Conservation (phyloP, 2,329 filamentous ascomycete species). For the Epichloe gansuensis region DNA sequence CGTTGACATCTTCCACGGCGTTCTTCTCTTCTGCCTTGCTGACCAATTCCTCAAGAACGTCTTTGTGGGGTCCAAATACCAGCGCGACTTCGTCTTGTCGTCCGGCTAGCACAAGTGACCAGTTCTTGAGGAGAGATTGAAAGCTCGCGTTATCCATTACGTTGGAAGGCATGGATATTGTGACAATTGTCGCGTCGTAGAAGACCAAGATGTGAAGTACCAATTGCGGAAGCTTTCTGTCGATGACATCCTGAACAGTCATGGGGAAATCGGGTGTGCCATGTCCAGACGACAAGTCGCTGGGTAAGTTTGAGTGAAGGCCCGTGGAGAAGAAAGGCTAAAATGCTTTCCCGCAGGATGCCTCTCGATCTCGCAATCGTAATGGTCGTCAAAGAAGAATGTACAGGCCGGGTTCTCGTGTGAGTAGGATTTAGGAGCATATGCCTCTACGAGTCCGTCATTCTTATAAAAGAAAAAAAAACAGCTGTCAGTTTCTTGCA, state of each 20-base stretch:
- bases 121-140: conserved; percentile 4
- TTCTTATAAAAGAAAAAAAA: neutral
- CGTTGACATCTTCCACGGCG: neutral
- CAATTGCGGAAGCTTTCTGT: conserved; percentile 4
- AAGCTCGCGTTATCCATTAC: conserved; percentile 6
- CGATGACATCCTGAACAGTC: conserved; percentile 5
- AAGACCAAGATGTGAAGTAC: conserved; percentile 4
- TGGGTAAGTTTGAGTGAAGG: conserved; percentile 5
- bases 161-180: conserved; percentile 3
- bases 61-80: conserved; percentile 1
- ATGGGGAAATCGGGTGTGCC: neutral
- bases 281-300: neutral
- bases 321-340: neutral
- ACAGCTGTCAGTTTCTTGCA: neutral
- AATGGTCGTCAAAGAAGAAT: conserved; percentile 3
- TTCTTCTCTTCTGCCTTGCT: conserved; percentile 1
- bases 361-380: neutral
- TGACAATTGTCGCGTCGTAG: conserved; percentile 4
- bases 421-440: conserved; percentile 3
- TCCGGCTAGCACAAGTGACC: conserved; percentile 6
- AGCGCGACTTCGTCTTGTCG: neutral
- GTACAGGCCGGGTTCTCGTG: conserved; percentile 3
- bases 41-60: conserved; percentile 2
- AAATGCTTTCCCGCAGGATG: conserved; percentile 3
- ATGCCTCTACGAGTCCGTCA: conserved; percentile 6